Conservation (phyloP, 2,329 filamentous ascomycete genomes). For the Trichoderma gracile region DNA sequence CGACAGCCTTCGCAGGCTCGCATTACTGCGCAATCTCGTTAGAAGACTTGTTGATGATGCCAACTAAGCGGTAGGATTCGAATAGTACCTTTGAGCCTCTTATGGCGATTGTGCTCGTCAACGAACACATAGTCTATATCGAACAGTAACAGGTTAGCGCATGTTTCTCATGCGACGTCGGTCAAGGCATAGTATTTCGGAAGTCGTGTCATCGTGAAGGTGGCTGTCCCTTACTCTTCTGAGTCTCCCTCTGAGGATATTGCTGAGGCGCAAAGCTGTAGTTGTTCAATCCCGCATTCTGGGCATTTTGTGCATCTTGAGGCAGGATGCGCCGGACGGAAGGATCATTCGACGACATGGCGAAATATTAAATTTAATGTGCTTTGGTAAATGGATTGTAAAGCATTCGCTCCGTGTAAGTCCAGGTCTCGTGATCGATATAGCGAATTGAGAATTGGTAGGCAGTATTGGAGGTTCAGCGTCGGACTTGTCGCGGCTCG, state of each 20-base stretch:
- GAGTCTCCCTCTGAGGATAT: slow-evolving; percentile 64
- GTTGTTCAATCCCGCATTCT: slow-evolving; percentile 60
- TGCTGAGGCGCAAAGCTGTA: slow-evolving; percentile 72
- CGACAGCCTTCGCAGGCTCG: slow-evolving; percentile 94
- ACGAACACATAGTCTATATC: slow-evolving; percentile 93
- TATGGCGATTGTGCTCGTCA: slow-evolving; percentile 97
- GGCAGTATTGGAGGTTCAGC: neutral
- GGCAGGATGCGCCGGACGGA: slow-evolving; percentile 63
- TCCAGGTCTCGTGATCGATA: neutral
- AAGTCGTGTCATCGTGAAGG: neutral
- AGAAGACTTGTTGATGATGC: neutral
- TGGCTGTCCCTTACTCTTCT: slow-evolving; percentile 67
- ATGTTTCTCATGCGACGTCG: slow-evolving; percentile 5
- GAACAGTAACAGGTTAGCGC: slow-evolving; percentile 9
- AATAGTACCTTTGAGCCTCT: slow-evolving; percentile 80
- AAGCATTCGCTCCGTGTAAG: neutral
- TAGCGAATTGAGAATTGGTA: neutral
- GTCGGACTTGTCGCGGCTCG: neutral
- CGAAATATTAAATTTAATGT: slow-evolving; percentile 21
- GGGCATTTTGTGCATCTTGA: slow-evolving; percentile 54
- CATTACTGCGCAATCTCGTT: slow-evolving; percentile 66
- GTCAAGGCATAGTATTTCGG: neutral
- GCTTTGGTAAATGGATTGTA: neutral
- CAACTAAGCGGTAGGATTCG: neutral
- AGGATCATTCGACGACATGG: slow-evolving; percentile 63